A percentile compares a stretch with the other conserved stretches of the same genome.
Evolutionary conservation across 2,329 filamentous ascomycete genomes (phyloP).

Genomic region (Nothophaeocryptopus gaeumannii): DNA sequence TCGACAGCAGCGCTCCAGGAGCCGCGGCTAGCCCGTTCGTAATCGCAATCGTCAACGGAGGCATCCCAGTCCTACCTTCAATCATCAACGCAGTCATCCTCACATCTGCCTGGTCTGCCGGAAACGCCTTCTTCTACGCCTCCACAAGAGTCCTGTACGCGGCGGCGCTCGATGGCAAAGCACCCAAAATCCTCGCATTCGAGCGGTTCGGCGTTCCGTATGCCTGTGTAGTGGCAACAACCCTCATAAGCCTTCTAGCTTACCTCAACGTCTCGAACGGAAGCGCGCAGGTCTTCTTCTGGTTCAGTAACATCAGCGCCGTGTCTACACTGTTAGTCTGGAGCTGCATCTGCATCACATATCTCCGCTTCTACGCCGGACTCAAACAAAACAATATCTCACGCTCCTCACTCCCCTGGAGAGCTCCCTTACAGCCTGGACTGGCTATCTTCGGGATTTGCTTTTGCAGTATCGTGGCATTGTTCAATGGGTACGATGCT

Average conservation of each 20-base stretch:
- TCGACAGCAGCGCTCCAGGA: slow-evolving; percentile 31
- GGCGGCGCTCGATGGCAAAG: slow-evolving; percentile 62
- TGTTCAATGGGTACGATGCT: slow-evolving; percentile 59
- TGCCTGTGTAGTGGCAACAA: slow-evolving; percentile 43
- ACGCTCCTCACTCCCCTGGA: slow-evolving; percentile 59
- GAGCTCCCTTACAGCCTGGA: slow-evolving; percentile 63
- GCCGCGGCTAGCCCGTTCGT: slow-evolving; percentile 52
- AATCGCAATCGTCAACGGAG: slow-evolving; percentile 60
- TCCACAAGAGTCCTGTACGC: slow-evolving; percentile 54
- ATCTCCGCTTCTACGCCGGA: slow-evolving; percentile 60
- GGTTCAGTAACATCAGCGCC: slow-evolving; percentile 64
- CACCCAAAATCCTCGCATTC: slow-evolving; percentile 56
- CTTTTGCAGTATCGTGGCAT: slow-evolving; percentile 58
- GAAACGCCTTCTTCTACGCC: slow-evolving; percentile 55
- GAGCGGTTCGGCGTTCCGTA: slow-evolving; percentile 52
- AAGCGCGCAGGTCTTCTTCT: slow-evolving; percentile 62
- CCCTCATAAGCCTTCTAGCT: slow-evolving; percentile 43
- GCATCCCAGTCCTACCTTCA: slow-evolving; percentile 60
- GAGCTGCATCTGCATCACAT: slow-evolving; percentile 61
- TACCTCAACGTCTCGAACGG: slow-evolving; percentile 65
- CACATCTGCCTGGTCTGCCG: slow-evolving; percentile 61
- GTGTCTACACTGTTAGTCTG: slow-evolving; percentile 66
- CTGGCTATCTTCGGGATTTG: slow-evolving; percentile 58
- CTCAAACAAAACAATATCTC: slow-evolving; percentile 54
- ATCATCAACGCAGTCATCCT: slow-evolving; percentile 69